Evolutionary conservation across 352 stramenopile species (phyloP).

Genomic region (Phytophthora parvispora): DNA sequence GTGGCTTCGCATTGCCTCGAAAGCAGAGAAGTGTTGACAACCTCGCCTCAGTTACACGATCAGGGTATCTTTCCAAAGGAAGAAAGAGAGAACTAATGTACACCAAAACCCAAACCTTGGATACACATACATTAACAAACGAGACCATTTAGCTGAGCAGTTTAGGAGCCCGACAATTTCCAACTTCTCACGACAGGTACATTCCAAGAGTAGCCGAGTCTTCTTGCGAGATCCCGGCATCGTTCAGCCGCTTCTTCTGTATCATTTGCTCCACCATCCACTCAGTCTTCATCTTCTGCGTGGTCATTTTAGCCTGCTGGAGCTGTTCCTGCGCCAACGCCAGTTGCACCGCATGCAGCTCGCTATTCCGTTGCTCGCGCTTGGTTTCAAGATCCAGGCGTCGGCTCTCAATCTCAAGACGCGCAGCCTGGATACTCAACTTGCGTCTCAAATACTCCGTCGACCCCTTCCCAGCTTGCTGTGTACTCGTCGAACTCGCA

Average conservation of each 20-base stretch:
- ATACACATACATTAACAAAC: conserved; percentile 21
- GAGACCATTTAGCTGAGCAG: neutral
- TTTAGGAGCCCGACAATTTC: conserved; percentile 33
- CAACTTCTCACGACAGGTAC: conserved; percentile 35
- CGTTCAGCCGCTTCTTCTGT: conserved; percentile 60
- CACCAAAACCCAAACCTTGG: conserved; percentile 13
- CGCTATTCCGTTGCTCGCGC: conserved; percentile 42
- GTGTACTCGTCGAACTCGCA: neutral
- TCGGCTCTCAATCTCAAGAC: conserved; percentile 51
- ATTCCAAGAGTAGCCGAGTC: conserved; percentile 38
- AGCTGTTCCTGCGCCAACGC: conserved; percentile 61
- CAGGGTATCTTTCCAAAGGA: conserved; percentile 6
- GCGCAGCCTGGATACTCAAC: conserved; percentile 48
- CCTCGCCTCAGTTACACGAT: neutral
- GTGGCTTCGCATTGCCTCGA: conserved; percentile 4
- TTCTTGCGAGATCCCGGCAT: conserved; percentile 53
- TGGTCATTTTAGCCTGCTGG: conserved; percentile 56
- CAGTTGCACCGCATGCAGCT: conserved; percentile 58
- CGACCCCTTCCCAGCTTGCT: conserved; percentile 19
- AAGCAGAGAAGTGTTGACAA: conserved; percentile 7
- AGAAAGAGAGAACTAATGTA: conserved; percentile 16
- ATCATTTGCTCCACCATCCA: conserved; percentile 65
- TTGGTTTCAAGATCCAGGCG: conserved; percentile 60
- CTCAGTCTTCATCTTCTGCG: conserved; percentile 60
- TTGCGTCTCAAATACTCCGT: conserved; percentile 55